Base-by-base conservation (phyloP, 2,329 filamentous ascomycete species). In the Ambrosiella beaveri region DNA sequence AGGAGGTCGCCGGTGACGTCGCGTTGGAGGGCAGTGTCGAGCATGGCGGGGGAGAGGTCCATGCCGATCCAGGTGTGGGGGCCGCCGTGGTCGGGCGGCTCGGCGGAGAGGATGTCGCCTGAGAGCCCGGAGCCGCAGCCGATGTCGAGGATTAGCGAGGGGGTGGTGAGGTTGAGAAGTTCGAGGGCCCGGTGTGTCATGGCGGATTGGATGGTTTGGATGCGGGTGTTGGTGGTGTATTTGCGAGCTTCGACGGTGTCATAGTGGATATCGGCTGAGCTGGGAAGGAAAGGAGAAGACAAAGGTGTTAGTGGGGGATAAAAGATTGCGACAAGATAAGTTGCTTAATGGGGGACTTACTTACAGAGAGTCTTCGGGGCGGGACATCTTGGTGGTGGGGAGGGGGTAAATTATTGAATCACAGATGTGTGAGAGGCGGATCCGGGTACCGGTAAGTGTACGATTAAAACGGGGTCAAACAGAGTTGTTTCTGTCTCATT, bases 41-140 rank as follows among this genome's bases (percentile, higher is more conserved):
- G 76, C 93, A 98, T 98, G n/a, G 85, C 88, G 0, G 88, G 84
- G 3, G 86, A 88, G 27, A 98, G 84, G 68, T 98, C 93, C 85
- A 97, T 91, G 61, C 93, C 93, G n/a, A 97, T 76, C 93, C 93
- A 98, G 1, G 84, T 83, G 72, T 98, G 93, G 3, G 89, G 88
- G 0, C 89, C 89, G 57, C 86, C 86, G 60, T 88, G 82, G 9
- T 83, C 78, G 1, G 79, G 75, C 0, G 76, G 70, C 0, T 85
- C 73, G n/a, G 81, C 75, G 11, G 88, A 89, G 51, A 98, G 80
- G 60, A 97, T 96, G 69, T 96, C 90, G 67, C 93, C 93, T 0
- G 88, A 95, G 19, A 98, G 81, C 12, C 93, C 93, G 64, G 87
- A 94, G 66, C 93, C 93, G 71, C 93, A 97, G 69, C 93, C 93